phyloP scores from a whole-genome alignment of 148 eudicot genomes.

The Oxyria digyna region DNA sequence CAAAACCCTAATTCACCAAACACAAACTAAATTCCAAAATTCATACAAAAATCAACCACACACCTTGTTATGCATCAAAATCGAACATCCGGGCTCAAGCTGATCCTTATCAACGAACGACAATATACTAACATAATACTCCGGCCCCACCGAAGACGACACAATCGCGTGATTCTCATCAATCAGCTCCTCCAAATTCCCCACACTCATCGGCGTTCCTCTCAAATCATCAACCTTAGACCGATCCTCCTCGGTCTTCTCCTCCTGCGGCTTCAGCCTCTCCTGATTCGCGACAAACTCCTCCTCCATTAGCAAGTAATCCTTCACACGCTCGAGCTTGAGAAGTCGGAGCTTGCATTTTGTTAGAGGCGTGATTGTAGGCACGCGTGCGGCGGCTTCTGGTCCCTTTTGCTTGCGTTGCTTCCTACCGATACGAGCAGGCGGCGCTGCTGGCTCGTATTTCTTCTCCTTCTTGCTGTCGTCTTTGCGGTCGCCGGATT shows the following conservation, averaged over 20 bases:
- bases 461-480: slow-evolving; percentile 75
- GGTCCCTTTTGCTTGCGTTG: slow-evolving; percentile 81
- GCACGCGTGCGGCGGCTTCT: slow-evolving; percentile 69
- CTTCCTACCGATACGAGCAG: slow-evolving; percentile 80
- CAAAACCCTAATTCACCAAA: slow-evolving; percentile 19
- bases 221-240: slow-evolving; percentile 82
- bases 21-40: neutral
- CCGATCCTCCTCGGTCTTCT: slow-evolving; percentile 90
- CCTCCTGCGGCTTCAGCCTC: slow-evolving; percentile 84
- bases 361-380: slow-evolving; percentile 58
- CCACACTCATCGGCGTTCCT: slow-evolving; percentile 96
- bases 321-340: slow-evolving; percentile 76
- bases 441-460: slow-evolving; percentile 82
- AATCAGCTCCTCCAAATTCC: slow-evolving; percentile 83
- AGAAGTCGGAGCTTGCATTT: slow-evolving; percentile 81
- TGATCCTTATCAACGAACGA: slow-evolving; percentile 95
- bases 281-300: slow-evolving; percentile 95
- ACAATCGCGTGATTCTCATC: slow-evolving; percentile 99
- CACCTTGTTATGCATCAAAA: slow-evolving; percentile 97
- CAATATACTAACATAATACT: slow-evolving; percentile 80
- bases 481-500: slow-evolving; percentile 51
- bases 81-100: slow-evolving; percentile 88
- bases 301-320: slow-evolving; percentile 83
- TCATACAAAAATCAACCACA: slow-evolving; percentile 9
- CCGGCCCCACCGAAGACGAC: slow-evolving; percentile 84